Base-by-base conservation (phyloP, 805 yeast species). In the Wickerhamiella sergipiensis region DNA sequence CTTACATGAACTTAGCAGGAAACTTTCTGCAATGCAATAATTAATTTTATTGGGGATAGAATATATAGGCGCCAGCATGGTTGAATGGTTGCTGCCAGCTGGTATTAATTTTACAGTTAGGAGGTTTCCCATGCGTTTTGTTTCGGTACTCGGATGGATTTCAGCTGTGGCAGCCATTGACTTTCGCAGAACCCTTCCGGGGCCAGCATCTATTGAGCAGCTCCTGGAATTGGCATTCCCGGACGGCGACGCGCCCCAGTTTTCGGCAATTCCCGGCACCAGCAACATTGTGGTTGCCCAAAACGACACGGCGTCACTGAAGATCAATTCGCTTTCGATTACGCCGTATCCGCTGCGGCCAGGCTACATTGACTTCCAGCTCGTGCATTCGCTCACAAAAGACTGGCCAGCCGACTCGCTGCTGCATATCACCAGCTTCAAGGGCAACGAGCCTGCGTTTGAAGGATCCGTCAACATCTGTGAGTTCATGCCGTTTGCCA, bases 261-360 rank as follows among this genome's bases (percentile, higher is more conserved):
- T 54, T 43, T 31, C 18, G 10, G 31, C 51, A 0, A 49, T 57
- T 6, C 49, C 52, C 13, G 42, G 47, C 19, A 36, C 53, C 15
- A 53, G 54, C 8, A 43, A 50, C 15, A 43, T 59, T 8, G 61
- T 55, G 7, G 53, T 56, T 12, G 57, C 60, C 12, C 40, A 52
- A 38, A 62, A 61, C 31, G 59, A 58, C 26, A 47, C 57, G 6
- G 64, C 65, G 1, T 15, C 53, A 6, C 36, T 65, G 49, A 52
- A 61, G 47, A 43, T 65, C 8, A 39, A 49, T 26, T 51, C 52
- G 22, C 50, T 65, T 23, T 29, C 48, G 3, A 55, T 63, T 13
- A 50, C 58, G 13, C 61, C 63, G 19, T 59, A 58, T 38, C 67
- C 68, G 0, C 17, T 64, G 43, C 48, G 31, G 18, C 63, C 64